Percentiles rank a stretch among this genome's conserved stretches.
Evolutionary conservation across 2,329 filamentous ascomycete genomes (phyloP).

Genomic region (Bertia moriformis): DNA sequence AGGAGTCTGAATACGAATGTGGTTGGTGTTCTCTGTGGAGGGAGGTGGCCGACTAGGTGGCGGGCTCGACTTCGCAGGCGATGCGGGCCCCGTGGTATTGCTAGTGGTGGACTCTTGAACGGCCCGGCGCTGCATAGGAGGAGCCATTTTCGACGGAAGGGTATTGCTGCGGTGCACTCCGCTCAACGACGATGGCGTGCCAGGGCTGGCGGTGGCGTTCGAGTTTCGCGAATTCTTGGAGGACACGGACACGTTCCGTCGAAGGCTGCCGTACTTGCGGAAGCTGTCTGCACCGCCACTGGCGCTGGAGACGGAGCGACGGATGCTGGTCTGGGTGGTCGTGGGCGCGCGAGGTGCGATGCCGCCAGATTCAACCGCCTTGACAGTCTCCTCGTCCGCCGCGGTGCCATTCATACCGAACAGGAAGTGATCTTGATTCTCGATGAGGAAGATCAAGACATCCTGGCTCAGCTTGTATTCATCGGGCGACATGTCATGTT

Average conservation of each 20-base stretch:
- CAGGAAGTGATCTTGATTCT: constrained; percentile 95
- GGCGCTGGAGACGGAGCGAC: constrained; percentile 70
- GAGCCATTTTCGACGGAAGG: constrained; percentile 78
- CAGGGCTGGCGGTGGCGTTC: constrained; percentile 55
- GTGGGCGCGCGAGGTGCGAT: not conserved
- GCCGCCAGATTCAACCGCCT: constrained; percentile 26
- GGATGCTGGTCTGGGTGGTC: constrained; percentile 20
- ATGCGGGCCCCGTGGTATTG: not conserved
- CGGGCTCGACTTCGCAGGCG: not conserved
- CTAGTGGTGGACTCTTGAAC: not conserved
- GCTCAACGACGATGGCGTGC: constrained; percentile 43
- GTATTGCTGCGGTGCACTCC: constrained; percentile 65
- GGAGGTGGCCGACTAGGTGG: not conserved
- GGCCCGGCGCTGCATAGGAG: constrained; percentile 37
- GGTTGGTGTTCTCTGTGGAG: not conserved
- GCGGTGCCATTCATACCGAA: constrained; percentile 98
- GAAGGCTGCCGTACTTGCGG: constrained; percentile 62
- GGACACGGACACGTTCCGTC: constrained; percentile 81
- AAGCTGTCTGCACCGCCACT: constrained; percentile 82
- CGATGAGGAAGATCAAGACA: constrained; percentile 92
- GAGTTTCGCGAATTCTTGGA: constrained; percentile 74
- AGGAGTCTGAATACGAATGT: not conserved
- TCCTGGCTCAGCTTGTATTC: constrained; percentile 94
- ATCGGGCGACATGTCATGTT: constrained; percentile 85
- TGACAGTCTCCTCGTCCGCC: constrained; percentile 68